A percentile compares a stretch with the other conserved stretches of the same genome.
These are phyloP conservation scores for Arachnopeziza araneosa DNA, from an alignment of 2,329 filamentous ascomycete genomes.

Conservation along the genomic window DNA sequence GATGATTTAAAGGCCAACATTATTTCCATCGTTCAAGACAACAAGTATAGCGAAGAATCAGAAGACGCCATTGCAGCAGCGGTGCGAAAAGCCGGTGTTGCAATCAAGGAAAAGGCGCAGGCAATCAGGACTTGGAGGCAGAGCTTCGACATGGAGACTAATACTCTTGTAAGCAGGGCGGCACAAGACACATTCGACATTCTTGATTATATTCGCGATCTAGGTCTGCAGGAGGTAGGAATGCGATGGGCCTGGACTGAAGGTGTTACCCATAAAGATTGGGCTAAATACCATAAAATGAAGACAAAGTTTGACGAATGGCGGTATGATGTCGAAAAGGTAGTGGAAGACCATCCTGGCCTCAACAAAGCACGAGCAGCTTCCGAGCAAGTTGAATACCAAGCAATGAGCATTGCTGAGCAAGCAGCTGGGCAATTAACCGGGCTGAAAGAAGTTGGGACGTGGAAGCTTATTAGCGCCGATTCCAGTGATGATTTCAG, in stretches of 20 bases:
- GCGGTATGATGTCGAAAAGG: conserved; percentile 73
- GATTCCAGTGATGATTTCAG: conserved; percentile 78
- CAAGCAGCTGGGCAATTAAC: conserved; percentile 73
- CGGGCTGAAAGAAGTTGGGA: conserved; percentile 75
- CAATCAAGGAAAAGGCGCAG: conserved; percentile 60
- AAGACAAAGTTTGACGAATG: conserved; percentile 79
- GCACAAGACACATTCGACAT: conserved; percentile 61
- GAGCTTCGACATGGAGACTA: conserved; percentile 51
- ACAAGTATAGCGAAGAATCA: conserved; percentile 45
- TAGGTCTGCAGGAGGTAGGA: conserved; percentile 67
- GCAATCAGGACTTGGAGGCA: conserved; percentile 58
- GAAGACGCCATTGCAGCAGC: conserved; percentile 46
- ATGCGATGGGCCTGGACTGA: conserved; percentile 91
- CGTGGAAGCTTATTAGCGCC: conserved; percentile 72
- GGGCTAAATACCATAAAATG: conserved; percentile 88
- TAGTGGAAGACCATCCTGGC: conserved; percentile 68
- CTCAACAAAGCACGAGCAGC: conserved; percentile 63
- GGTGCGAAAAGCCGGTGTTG: conserved; percentile 52
- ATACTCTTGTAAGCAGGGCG: conserved; percentile 50
- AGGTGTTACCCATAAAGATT: conserved; percentile 93
- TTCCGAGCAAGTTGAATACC: conserved; percentile 65
- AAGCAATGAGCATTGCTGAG: conserved; percentile 75
- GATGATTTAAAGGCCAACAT: conserved; percentile 62
- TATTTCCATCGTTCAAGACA: conserved; percentile 54
- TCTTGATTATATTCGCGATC: conserved; percentile 61